Evolutionary conservation across 73 alveolate genomes (phyloP), one percentile per base, ranked within the genome.

Genomic region (Stentor coeruleus): DNA sequence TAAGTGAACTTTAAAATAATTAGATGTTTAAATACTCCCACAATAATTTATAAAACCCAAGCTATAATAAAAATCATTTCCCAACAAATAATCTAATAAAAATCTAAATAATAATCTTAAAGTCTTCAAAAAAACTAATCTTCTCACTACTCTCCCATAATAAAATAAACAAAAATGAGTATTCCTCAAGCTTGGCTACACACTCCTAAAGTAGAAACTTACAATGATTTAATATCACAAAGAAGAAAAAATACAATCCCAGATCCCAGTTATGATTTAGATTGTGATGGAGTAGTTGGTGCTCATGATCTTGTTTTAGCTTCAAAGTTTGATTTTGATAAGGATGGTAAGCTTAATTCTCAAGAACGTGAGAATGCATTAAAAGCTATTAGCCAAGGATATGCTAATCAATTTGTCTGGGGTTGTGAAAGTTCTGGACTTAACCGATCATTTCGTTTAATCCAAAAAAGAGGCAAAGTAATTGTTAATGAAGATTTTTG

Each of bases 231-330:
- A n/a, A n/a, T n/a, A n/a, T n/a, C n/a, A n/a, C n/a, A n/a, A n/a
- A n/a, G 96, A 77, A 90, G 83, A 74, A 81, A 87, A 66, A 92
- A 84, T 35, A 85, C 42, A 55, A 76, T 91, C 39, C 97, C 97
- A 49, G 95, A 89, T 75, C 86, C 91, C 38, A 80, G 94, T 39
- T 92, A 76, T 60, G 97, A 92, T 73, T 82, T 92, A 49, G 93
- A 89, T 59, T 76, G 93, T 38, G 97, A 92, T 74, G 97, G 97
- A 14, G 76, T 77, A 39, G 94, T 92, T 20, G 93, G 94, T 2
- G 94, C 87, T 41, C 77, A 91, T 58, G 97, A 92, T 76, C 89
- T 37, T 66, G 90, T 87, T 3, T 79, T 92, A 35, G 88, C 94
- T 0, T 85, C 85, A 39, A 76, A 89, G 74, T 89, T 86, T 81